Evolutionary conservation across 768 basidiomycete genomes (phyloP).

Genomic region (Exidia glandulosa): DNA sequence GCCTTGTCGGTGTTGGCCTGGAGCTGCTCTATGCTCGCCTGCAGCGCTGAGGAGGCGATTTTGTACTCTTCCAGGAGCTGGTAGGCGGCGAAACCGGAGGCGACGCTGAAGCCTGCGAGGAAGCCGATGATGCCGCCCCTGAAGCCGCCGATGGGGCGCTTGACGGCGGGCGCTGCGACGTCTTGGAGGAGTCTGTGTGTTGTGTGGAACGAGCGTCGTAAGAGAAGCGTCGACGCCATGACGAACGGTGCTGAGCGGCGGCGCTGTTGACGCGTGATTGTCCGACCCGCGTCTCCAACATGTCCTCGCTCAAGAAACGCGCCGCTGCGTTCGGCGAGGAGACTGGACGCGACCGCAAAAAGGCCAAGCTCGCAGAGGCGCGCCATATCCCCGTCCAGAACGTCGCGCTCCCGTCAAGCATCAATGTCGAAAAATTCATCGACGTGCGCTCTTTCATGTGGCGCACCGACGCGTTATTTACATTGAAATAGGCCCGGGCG

Average conservation of each 20-base stretch:
- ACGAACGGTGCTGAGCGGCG: background rate
- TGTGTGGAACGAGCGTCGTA: conserved; percentile 25
- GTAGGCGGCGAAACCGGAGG: conserved; percentile 78
- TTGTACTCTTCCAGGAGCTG: conserved; percentile 87
- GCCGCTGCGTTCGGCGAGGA: conserved; percentile 18
- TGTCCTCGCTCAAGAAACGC: conserved; percentile 7
- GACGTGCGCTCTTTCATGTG: conserved; percentile 37
- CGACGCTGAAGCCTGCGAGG: conserved; percentile 81
- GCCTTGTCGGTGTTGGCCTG: conserved; percentile 78
- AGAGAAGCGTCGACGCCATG: background rate
- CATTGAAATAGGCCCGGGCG: conserved; percentile 53
- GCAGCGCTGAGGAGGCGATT: conserved; percentile 72
- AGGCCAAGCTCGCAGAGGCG: conserved; percentile 48
- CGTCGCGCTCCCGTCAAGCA: conserved; percentile 43
- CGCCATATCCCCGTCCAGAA: conserved; percentile 59
- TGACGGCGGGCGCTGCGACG: conserved; percentile 36
- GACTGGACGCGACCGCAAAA: conserved; percentile 50
- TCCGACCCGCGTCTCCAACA: background rate
- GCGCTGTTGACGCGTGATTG: background rate
- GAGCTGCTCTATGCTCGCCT: conserved; percentile 79
- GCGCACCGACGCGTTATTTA: background rate
- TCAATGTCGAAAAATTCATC: conserved; percentile 84
- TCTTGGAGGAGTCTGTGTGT: conserved; percentile 33
- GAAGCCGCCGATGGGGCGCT: conserved; percentile 60
- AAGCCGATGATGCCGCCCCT: conserved; percentile 64